Evolutionary conservation across 2,329 filamentous ascomycete genomes (phyloP).

Genomic region (Aspergillus udagawae): DNA sequence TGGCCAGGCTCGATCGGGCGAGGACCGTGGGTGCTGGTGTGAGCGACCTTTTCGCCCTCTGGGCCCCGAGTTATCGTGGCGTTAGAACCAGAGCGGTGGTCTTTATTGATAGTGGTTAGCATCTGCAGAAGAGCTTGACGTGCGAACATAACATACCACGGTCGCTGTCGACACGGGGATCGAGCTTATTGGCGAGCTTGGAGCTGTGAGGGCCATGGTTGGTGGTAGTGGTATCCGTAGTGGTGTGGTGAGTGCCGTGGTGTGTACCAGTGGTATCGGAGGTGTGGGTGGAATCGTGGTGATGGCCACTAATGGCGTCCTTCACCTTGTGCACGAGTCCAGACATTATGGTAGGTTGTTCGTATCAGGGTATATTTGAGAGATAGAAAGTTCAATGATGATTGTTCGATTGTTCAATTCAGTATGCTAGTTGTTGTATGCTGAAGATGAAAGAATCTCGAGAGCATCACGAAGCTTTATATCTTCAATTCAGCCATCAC

Average conservation of each 20-base stretch:
- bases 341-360: slow-evolving; percentile 35
- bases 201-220: slow-evolving; percentile 15
- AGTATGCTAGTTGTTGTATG: not conserved
- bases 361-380: not conserved
- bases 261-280: not conserved
- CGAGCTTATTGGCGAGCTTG: slow-evolving; percentile 17
- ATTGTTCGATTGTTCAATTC: not conserved
- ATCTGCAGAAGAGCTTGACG: not conserved
- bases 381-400: not conserved
- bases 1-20: not conserved
- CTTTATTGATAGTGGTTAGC: not conserved
- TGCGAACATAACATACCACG: slow-evolving; percentile 5
- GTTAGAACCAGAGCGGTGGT: slow-evolving; percentile 4
- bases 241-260: not conserved
- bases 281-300: slow-evolving; percentile 18
- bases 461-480: not conserved
- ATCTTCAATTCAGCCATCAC: not conserved
- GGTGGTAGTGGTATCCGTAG: not conserved
- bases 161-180: slow-evolving; percentile 17
- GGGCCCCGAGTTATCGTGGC: not conserved
- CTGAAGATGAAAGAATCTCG: not conserved
- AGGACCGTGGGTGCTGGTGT: not conserved
- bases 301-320: slow-evolving; percentile 32
- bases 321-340: slow-evolving; percentile 44
- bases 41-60: not conserved